Conservation (phyloP, 345 rosid genomes). For the Ricinus communis region DNA sequence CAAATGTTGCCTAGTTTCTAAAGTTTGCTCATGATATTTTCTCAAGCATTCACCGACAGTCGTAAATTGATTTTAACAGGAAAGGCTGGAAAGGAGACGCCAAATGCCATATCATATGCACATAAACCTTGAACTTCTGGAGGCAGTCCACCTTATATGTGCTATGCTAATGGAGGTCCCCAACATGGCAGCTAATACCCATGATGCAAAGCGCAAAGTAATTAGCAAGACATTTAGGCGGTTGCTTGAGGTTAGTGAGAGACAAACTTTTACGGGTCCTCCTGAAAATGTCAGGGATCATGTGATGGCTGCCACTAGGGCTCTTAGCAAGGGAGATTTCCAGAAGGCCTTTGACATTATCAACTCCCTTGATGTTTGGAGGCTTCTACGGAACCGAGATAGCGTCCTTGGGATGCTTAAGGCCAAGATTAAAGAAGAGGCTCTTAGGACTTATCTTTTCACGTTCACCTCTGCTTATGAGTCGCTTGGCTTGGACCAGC, state of each 20-base stretch:
- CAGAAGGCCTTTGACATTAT: conserved; percentile 61
- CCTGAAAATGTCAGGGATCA: conserved; percentile 91
- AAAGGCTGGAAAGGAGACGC: conserved; percentile 81
- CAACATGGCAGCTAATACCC: conserved; percentile 76
- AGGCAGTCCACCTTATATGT: conserved; percentile 82
- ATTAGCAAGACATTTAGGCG: conserved; percentile 84
- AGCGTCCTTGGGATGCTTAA: conserved; percentile 66
- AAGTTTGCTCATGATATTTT: neutral
- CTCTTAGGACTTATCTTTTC: conserved; percentile 73
- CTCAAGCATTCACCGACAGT: neutral
- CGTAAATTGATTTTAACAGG: conserved; percentile 44
- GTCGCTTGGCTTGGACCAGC: conserved; percentile 63
- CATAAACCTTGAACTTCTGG: conserved; percentile 92
- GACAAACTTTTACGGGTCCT: conserved; percentile 81
- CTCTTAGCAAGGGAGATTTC: conserved; percentile 72
- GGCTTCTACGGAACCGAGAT: conserved; percentile 58
- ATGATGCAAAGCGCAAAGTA: conserved; percentile 60
- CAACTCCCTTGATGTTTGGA: conserved; percentile 79
- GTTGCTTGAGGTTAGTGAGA: conserved; percentile 67
- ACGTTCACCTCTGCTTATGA: conserved; percentile 61
- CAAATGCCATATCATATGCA: conserved; percentile 99
- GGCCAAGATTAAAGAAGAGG: conserved; percentile 84
- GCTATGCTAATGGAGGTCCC: conserved; percentile 97
- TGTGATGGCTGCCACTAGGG: conserved; percentile 82
- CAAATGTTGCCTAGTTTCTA: neutral